Conservation (phyloP, 2,329 filamentous ascomycete genomes). For the Ampelomyces quisqualis region DNA sequence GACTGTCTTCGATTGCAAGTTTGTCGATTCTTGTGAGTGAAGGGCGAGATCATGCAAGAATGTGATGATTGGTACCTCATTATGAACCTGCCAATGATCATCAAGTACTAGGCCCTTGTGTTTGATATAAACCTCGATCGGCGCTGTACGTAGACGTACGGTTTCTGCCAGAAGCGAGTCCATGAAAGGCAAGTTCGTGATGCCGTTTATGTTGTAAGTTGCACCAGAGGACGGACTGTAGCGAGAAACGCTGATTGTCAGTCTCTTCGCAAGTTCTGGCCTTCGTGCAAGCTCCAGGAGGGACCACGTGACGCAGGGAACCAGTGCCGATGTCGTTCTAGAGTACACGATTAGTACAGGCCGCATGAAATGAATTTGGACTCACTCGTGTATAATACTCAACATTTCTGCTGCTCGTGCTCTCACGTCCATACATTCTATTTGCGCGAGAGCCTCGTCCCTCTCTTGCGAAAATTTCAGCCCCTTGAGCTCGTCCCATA, state of each 20-base stretch:
- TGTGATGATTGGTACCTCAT: constrained; percentile 14
- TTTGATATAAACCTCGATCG: constrained; percentile 11
- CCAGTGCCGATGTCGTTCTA: constrained; percentile 19
- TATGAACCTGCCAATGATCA: constrained; percentile 23
- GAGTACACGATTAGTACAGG: constrained; percentile 5
- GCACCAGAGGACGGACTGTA: constrained; percentile 9
- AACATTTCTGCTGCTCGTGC: constrained; percentile 23
- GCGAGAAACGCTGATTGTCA: constrained; percentile 14
- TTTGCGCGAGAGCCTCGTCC: constrained; percentile 13
- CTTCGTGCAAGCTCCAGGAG: constrained; percentile 26
- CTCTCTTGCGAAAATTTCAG: constrained; percentile 26
- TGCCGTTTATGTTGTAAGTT: constrained; percentile 17
- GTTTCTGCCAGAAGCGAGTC: constrained; percentile 31
- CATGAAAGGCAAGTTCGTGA: constrained; percentile 21
- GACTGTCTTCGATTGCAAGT: constrained; percentile 15
- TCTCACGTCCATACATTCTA: constrained; percentile 10
- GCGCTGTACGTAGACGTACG: constrained; percentile 22
- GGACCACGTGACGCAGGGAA: constrained; percentile 28
- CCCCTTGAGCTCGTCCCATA: constrained; percentile 24
- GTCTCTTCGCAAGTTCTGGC: constrained; percentile 15
- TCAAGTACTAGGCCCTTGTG: constrained; percentile 17
- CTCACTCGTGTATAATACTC: constrained; percentile 30
- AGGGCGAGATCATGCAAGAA: constrained; percentile 30
- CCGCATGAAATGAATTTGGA: neutral
- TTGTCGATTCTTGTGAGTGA: constrained; percentile 26